Evolutionary conservation across 169 alveolate genomes (phyloP), one percentile per base, ranked within the genome.

Genomic region (Cryptosporidium sp.): DNA sequence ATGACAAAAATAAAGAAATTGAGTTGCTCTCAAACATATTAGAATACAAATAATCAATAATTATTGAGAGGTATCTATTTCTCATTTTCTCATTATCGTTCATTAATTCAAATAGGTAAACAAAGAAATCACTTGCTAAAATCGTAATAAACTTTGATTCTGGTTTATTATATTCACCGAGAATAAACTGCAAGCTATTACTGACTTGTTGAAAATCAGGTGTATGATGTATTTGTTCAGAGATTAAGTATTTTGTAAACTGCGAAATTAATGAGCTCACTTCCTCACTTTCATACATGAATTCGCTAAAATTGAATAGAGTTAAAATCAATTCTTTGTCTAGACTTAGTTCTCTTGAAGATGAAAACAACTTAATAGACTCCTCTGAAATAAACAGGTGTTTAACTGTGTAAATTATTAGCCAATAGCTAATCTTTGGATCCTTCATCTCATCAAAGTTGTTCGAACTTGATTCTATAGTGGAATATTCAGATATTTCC

Each of bases 371-470:
- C 23, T 65, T 65, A 33, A 31, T 35, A 14, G 71, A 9, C 18
- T 65, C 50, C 9, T 35, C 52, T 0, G 71, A 65, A 9, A 65
- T 65, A 65, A 65, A 65, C 4, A 65, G 50, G 14, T 65, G 71
- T 9, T 65, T 26, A 0, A 65, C 16, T 12, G 50, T 65, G 50
- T 65, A 65, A 5, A 65, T 37, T 18, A 65, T 33, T 31, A 65
- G 23, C 71, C 71, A 65, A 14, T 65, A 29, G 48, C 50, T 65
- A 33, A 65, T 65, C 23, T 65, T 65, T 65, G 71, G 18, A 14
- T 65, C 50, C 14, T 14, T 35, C 5, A 31, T 10, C 2, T 65
- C 21, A 0, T 8, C 48, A 33, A 33, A n/a, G 23, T 31, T n/a
- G 9, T 31, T n/a, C 12, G 31, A 65, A n/a, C 10, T 35, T n/a